Conservation (phyloP, 768 basidiomycete genomes). For the Naganishia kalamii region DNA sequence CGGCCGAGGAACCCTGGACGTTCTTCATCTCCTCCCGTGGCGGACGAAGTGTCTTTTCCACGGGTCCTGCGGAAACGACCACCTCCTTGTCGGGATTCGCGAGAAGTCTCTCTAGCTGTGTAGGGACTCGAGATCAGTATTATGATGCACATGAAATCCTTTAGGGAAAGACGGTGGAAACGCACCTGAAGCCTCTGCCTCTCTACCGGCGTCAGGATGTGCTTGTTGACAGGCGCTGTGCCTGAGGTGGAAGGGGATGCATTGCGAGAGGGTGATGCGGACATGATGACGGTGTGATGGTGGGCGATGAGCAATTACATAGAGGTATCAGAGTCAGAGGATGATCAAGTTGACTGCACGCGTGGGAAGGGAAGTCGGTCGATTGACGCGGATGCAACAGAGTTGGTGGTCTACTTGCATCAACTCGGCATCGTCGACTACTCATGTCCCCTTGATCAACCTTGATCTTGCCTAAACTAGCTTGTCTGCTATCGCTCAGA, state of each 20-base stretch:
- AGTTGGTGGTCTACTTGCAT: too few relatives aligned
- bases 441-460: too few relatives aligned
- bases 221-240: conserved; percentile 12
- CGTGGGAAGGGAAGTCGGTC: too few relatives aligned
- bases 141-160: neutral
- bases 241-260: conserved; percentile 10
- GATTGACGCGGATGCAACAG: neutral
- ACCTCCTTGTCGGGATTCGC: conserved; percentile 81
- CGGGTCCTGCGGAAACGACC: conserved; percentile 68
- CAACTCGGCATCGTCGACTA: too few relatives aligned
- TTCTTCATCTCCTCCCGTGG: conserved; percentile 90
- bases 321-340: too few relatives aligned
- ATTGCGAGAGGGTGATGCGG: conserved; percentile 1
- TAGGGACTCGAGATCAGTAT: too few relatives aligned
- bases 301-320: too few relatives aligned
- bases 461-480: too few relatives aligned
- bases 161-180: neutral
- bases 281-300: too few relatives aligned
- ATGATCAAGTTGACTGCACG: too few relatives aligned
- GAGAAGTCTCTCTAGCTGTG: conserved; percentile 77
- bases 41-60: conserved; percentile 72
- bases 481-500: too few relatives aligned
- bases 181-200: conserved; percentile 22
- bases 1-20: conserved; percentile 93
- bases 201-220: conserved; percentile 20